phyloP scores from a whole-genome alignment of 2,329 filamentous ascomycete species.

The Stagonosporopsis chrysanthemi region DNA sequence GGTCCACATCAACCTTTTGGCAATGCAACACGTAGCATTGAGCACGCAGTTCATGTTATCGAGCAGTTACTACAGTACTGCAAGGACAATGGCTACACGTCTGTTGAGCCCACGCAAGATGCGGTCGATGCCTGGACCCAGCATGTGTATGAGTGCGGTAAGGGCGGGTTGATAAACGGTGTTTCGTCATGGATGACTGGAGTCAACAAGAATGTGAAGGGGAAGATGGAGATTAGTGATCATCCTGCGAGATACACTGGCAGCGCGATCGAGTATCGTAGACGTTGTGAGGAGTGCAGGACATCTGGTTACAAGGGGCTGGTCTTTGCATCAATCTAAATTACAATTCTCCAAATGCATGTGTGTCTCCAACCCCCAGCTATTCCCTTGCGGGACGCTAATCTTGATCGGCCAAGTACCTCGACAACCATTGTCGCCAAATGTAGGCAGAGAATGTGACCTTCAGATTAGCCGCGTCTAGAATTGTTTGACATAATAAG shows the following conservation, averaged over 20 bases:
- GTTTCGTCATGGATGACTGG: conserved; percentile 65
- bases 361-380: background rate
- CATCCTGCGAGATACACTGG: conserved; percentile 54
- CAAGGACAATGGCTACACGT: conserved; percentile 44
- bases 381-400: background rate
- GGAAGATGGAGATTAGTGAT: conserved; percentile 52
- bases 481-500: background rate
- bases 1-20: conserved; percentile 56
- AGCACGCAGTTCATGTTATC: conserved; percentile 53
- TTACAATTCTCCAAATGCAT: background rate
- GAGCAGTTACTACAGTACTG: conserved; percentile 45
- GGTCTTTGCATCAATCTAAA: conserved; percentile 12
- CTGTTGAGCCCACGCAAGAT: conserved; percentile 51
- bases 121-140: conserved; percentile 56
- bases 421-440: too few relatives aligned
- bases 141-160: conserved; percentile 58
- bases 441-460: too few relatives aligned
- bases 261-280: conserved; percentile 54
- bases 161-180: conserved; percentile 56
- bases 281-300: conserved; percentile 32
- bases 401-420: too few relatives aligned
- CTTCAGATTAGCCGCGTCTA: too few relatives aligned
- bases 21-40: conserved; percentile 52
- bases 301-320: conserved; percentile 31
- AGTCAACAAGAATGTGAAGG: conserved; percentile 60